These are phyloP conservation scores for Xylariaceae sp. DNA, from an alignment of 2,329 filamentous ascomycete species.

Conservation along the genomic window DNA sequence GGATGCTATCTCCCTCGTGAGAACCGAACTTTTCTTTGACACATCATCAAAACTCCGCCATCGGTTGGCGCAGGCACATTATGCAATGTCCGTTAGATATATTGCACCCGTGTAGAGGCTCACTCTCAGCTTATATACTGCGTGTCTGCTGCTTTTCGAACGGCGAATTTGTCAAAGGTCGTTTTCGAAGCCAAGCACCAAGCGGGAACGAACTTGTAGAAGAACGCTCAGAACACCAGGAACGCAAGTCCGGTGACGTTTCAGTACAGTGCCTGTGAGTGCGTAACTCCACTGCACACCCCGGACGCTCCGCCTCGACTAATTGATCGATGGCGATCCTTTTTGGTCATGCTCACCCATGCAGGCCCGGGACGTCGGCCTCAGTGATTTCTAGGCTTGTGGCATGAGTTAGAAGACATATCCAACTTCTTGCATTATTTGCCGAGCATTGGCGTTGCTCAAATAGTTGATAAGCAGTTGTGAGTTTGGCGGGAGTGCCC, in stretches of 20 bases:
- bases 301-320: constrained; percentile 23
- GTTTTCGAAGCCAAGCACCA: constrained; percentile 15
- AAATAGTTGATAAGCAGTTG: neutral
- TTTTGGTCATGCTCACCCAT: constrained; percentile 7
- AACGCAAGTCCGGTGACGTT: constrained; percentile 25
- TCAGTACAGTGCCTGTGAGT: constrained; percentile 22
- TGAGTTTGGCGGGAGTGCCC: neutral
- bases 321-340: constrained; percentile 5
- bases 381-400: constrained; percentile 10
- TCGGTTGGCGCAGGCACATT: neutral
- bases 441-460: neutral
- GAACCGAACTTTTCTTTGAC: constrained; percentile 19
- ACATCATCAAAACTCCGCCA: constrained; percentile 16
- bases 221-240: constrained; percentile 15
- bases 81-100: neutral
- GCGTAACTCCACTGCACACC: constrained; percentile 16
- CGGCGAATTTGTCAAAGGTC: constrained; percentile 2
- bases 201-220: constrained; percentile 17
- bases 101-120: neutral
- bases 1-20: constrained; percentile 11
- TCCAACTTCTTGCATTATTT: neutral
- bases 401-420: constrained; percentile 1
- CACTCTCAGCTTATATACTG: neutral
- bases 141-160: neutral
- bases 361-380: too few species aligned